Base-by-base conservation (phyloP, 768 basidiomycete species). In the Suillus subaureus region DNA sequence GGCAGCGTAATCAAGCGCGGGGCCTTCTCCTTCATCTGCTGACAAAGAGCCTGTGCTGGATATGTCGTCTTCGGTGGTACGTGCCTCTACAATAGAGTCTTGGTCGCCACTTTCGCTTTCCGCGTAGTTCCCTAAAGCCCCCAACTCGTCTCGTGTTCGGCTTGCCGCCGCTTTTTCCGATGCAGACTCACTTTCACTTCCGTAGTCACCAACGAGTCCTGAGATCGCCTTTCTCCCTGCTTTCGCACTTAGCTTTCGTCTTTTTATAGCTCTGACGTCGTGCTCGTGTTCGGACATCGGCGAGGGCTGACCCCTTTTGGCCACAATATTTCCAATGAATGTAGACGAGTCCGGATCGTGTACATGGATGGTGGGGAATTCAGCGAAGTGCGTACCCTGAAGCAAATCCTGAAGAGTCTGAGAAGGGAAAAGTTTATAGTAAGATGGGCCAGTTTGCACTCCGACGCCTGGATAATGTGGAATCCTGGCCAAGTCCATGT, bases 281-380 rank as follows among this genome's bases (percentile, higher is more conserved):
- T 47, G 69, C 35, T 61, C 67, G 23, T 67, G 66, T 47, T 66
- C 61, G 51, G 18, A 63, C n/a, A 56, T 12, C 18, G 28, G 67
- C 33, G 72, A 42, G 33, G 74, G 61, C 35, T 80, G 79, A 3
- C 88, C 88, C 56, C 81, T 74, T 51, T 81, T 80, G 64, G 90
- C 84, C 18, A 91, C 79, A n/a, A 93, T 70, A 11, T 79, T 79
- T 8, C 87, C 89, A 9, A 75, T 77, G 75, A 93, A 95, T 16
- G 70, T 77, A 4, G 75, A 75, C 37, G 87, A 77, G 23, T 74
- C 79, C 28, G 78, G 84, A 56, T 89, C 86, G 81, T 89, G 89
- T 7, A 96, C 76, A 63, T 94, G 90, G 54, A 97, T 86, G 1
- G 88, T 89, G 8, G 95, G 95, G 71, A 86, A 97, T 75, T 97